These are phyloP conservation scores for Macrolepiota dolichaula DNA, from an alignment of 768 basidiomycete genomes.

Conservation along the genomic window DNA sequence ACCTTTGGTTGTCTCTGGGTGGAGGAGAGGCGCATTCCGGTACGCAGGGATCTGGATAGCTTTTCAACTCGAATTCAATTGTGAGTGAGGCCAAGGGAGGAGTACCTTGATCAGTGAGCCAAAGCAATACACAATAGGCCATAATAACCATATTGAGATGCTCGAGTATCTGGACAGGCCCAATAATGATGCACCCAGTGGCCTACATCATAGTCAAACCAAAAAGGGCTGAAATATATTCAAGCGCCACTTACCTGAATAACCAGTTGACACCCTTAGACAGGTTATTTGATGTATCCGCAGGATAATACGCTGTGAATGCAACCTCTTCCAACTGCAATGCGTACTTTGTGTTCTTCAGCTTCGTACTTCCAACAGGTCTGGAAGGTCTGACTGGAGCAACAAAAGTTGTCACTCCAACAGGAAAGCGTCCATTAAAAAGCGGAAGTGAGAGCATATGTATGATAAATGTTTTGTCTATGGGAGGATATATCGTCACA, in stretches of 20 bases:
- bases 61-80: background rate
- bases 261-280: conserved; percentile 54
- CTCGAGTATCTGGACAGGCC: conserved; percentile 53
- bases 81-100: background rate
- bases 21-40: conserved; percentile 50
- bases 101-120: conserved; percentile 44
- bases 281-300: conserved; percentile 29
- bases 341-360: conserved; percentile 36
- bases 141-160: conserved; percentile 38
- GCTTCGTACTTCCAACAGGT: conserved; percentile 38
- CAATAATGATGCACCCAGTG: conserved; percentile 38
- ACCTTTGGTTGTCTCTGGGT: conserved; percentile 20
- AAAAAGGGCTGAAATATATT: background rate
- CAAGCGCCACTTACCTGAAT: conserved; percentile 38
- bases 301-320: conserved; percentile 67
- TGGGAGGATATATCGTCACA: background rate
- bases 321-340: conserved; percentile 58
- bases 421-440: conserved; percentile 44
- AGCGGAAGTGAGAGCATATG: conserved; percentile 43
- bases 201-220: conserved; percentile 25
- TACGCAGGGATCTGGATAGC: conserved; percentile 51
- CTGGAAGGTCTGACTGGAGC: conserved; percentile 37
- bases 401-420: conserved; percentile 58
- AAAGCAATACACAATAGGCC: conserved; percentile 51
- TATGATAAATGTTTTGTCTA: background rate